phyloP scores from a whole-genome alignment of 306 rosid genomes.

The Sicyos edulis region DNA sequence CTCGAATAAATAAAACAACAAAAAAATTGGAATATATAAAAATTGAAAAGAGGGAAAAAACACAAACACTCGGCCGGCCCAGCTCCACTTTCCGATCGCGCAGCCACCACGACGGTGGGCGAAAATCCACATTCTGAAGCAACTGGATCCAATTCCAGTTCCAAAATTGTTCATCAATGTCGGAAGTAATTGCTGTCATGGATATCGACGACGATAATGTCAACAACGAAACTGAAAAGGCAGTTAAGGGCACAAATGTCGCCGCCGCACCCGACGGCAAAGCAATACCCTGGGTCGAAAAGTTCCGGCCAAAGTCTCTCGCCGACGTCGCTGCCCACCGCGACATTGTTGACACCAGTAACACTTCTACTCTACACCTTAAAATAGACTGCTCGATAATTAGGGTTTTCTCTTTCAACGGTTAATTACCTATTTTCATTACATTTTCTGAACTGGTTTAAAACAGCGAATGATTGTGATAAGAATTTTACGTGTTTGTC shows the following conservation, averaged over 20 bases:
- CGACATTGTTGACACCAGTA: slow-evolving; percentile 93
- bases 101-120: not conserved
- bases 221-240: slow-evolving; percentile 16
- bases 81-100: not conserved
- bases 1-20: not conserved
- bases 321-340: slow-evolving; percentile 93
- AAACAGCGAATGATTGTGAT: not conserved
- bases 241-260: slow-evolving; percentile 42
- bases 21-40: not conserved
- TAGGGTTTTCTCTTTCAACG: slow-evolving; percentile 23
- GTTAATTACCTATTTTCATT: not conserved
- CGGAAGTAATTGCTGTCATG: slow-evolving; percentile 44
- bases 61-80: not conserved
- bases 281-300: slow-evolving; percentile 86
- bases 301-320: slow-evolving; percentile 89
- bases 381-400: not conserved
- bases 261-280: slow-evolving; percentile 30
- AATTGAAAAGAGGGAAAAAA: not conserved
- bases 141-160: not conserved
- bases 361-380: slow-evolving; percentile 14
- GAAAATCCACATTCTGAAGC: not conserved
- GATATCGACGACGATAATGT: slow-evolving; percentile 48
- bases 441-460: not conserved
- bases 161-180: slow-evolving; percentile 27
- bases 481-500: not conserved